These are phyloP conservation scores for Cercospora zeae-maydis DNA, from an alignment of 2,329 filamentous ascomycete species.

Conservation along the genomic window DNA sequence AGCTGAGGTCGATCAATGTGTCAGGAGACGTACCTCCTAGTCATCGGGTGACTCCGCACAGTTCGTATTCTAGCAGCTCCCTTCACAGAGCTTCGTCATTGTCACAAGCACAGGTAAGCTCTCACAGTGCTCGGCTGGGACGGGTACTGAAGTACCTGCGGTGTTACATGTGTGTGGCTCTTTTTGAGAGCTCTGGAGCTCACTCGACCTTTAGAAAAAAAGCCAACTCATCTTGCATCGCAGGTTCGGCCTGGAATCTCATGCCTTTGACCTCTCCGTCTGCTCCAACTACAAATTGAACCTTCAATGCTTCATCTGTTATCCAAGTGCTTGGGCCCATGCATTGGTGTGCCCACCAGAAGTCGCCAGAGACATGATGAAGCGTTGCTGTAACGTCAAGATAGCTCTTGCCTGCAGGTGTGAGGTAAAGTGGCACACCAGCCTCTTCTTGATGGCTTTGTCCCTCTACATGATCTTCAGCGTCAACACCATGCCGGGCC, in stretches of 20 bases:
- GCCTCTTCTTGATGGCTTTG: background rate
- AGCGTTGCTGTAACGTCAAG: constrained; percentile 7
- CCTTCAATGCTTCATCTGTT: constrained; percentile 13
- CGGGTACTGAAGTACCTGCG: background rate
- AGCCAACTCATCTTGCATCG: constrained; percentile 12
- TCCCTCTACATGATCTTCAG: background rate
- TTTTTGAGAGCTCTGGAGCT: background rate
- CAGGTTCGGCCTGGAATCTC: constrained; percentile 12
- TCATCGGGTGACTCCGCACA: background rate
- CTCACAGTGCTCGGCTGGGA: background rate
- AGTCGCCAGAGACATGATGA: constrained; percentile 15
- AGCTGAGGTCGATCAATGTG: background rate
- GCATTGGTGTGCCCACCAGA: constrained; percentile 14
- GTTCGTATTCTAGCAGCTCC: background rate
- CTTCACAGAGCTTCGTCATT: background rate
- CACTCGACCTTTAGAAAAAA: constrained; percentile 16
- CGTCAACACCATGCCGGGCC: background rate
- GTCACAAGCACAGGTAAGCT: background rate
- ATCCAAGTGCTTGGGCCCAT: constrained; percentile 12
- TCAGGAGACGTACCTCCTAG: background rate
- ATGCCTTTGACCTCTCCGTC: constrained; percentile 15
- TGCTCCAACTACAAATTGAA: constrained; percentile 10
- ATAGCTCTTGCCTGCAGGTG: background rate
- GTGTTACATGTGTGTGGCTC: background rate
- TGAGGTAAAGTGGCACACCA: constrained; percentile 6